These are phyloP conservation scores for Magnolia kwangsiensis DNA, from an alignment of 164 flowering plant species.

Conservation along the genomic window DNA sequence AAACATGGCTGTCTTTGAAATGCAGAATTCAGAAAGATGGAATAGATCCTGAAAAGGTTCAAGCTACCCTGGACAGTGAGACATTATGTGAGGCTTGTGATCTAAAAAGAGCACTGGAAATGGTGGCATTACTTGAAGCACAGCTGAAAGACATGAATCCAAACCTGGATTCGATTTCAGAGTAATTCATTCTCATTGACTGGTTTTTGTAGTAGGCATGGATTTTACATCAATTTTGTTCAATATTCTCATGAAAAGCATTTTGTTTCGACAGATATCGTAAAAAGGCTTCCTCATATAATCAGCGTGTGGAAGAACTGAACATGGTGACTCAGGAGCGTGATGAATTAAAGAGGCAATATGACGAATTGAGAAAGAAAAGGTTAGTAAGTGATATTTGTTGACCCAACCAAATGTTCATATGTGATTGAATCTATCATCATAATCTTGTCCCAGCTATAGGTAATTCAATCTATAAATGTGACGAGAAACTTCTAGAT, in stretches of 20 bases:
- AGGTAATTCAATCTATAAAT: no score
- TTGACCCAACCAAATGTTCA: neutral
- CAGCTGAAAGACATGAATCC: conserved; percentile 97
- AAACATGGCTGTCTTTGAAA: neutral
- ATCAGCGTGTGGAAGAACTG: conserved; percentile 82
- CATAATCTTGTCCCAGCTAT: no score
- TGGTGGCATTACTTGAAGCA: conserved; percentile 77
- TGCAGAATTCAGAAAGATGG: conserved; percentile 82
- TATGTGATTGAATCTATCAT: no score
- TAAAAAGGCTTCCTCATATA: conserved; percentile 62
- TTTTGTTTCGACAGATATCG: conserved; percentile 48
- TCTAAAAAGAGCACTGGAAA: conserved; percentile 72
- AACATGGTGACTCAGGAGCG: conserved; percentile 79
- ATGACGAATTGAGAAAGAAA: conserved; percentile 90
- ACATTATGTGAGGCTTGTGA: conserved; percentile 45
- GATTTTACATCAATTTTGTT: neutral
- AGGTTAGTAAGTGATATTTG: conserved; percentile 37
- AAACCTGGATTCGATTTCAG: conserved; percentile 93
- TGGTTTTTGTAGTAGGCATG: neutral
- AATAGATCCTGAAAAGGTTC: conserved; percentile 82
- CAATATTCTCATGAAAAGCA: neutral
- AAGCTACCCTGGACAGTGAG: conserved; percentile 52
- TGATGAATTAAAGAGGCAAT: conserved; percentile 80
- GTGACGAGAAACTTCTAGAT: no score
- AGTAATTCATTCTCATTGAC: conserved; percentile 46